Conservation (phyloP, 208 protist species). For the Trichomonas vaginalis region DNA sequence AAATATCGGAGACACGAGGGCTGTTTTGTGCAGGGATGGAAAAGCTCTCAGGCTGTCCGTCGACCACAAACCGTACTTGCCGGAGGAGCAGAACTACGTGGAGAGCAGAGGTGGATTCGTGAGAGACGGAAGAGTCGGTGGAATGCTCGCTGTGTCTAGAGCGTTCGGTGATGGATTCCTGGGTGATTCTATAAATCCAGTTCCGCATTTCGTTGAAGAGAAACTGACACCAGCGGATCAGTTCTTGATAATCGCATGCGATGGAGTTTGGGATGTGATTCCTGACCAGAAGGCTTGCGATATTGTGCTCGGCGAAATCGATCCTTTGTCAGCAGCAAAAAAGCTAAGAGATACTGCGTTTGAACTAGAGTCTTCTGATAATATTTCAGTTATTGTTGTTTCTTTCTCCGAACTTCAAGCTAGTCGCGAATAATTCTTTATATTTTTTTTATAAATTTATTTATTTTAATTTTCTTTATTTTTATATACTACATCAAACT, state of each 20-base stretch:
- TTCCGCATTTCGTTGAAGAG: not conserved
- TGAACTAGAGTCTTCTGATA: not conserved
- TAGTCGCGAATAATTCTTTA: no score
- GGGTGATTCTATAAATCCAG: not conserved
- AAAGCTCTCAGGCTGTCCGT: not conserved
- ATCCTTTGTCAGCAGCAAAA: not conserved
- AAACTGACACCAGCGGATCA: not conserved
- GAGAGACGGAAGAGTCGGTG: not conserved
- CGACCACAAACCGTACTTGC: not conserved
- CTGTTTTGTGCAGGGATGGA: not conserved
- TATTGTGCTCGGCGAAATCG: not conserved
- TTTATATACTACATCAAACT: not conserved
- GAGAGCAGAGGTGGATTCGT: not conserved
- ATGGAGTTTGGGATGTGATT: constrained; percentile 17
- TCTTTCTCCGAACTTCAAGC: not conserved
- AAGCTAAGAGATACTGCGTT: not conserved
- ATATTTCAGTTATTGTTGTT: constrained; percentile 9
- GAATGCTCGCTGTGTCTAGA: not conserved
- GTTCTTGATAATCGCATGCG: constrained; percentile 5
- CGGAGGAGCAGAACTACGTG: not conserved
- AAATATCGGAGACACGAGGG: not conserved
- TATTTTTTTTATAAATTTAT: not conserved
- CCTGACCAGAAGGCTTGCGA: not conserved
- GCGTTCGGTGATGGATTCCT: constrained; percentile 8
- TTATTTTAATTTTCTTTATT: not conserved